A percentile compares a stretch with the other conserved stretches of the same genome.
Evolutionary conservation across 2,329 filamentous ascomycete species (phyloP).

Genomic region (Sodiomyces alkalinus): DNA sequence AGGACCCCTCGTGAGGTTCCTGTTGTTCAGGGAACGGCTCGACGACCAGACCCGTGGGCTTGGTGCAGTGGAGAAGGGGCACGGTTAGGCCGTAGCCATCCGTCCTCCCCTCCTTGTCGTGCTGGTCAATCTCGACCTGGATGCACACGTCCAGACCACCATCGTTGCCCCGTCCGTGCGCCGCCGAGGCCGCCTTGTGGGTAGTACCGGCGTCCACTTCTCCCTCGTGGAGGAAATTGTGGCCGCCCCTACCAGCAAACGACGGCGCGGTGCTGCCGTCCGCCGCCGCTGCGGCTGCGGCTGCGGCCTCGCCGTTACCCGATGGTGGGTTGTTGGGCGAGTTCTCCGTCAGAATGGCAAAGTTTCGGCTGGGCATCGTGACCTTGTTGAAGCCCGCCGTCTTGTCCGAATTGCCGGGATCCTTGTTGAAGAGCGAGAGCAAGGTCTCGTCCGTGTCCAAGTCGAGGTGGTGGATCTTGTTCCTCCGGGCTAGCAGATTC

Average conservation of each 20-base stretch:
- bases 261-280: slow-evolving; percentile 1
- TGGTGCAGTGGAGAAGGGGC: slow-evolving; percentile 43
- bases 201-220: slow-evolving; percentile 65
- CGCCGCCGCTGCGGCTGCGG: slow-evolving; percentile 8
- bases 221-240: slow-evolving; percentile 57
- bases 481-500: slow-evolving; percentile 78
- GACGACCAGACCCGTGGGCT: slow-evolving; percentile 10
- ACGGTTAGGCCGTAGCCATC: slow-evolving; percentile 73
- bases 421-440: slow-evolving; percentile 80
- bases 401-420: slow-evolving; percentile 66
- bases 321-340: slow-evolving; percentile 35
- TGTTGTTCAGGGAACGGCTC: slow-evolving; percentile 4
- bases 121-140: slow-evolving; percentile 76
- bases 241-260: slow-evolving; percentile 43
- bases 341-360: slow-evolving; percentile 81
- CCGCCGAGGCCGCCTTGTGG: slow-evolving; percentile 53
- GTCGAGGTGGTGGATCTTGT: slow-evolving; percentile 62
- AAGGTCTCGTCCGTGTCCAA: slow-evolving; percentile 78
- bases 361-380: slow-evolving; percentile 88
- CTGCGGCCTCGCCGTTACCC: slow-evolving; percentile 8
- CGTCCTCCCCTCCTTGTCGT: slow-evolving; percentile 66
- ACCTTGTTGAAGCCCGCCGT: slow-evolving; percentile 63
- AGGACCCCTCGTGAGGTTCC: not conserved
- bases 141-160: slow-evolving; percentile 66
- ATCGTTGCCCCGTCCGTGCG: slow-evolving; percentile 41